A percentile compares a stretch with the other conserved stretches of the same genome.
Conservation (phyloP, 768 basidiomycete genomes). For the Favolaschia claudopus region DNA sequence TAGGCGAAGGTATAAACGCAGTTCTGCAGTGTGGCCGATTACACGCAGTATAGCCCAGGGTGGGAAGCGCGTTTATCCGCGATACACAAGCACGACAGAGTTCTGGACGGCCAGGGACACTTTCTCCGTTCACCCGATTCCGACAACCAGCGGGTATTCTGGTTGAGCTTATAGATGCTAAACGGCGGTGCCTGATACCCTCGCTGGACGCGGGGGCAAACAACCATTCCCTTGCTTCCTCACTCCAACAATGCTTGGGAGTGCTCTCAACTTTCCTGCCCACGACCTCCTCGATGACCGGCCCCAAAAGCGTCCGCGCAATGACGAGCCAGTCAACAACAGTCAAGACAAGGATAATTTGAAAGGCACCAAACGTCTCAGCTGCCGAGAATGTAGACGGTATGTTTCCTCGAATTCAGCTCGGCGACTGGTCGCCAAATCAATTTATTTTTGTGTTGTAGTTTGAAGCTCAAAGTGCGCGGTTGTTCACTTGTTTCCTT, state of each 20-base stretch:
- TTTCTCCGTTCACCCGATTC: neutral
- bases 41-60: constrained; percentile 9
- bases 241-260: constrained; percentile 27
- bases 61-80: constrained; percentile 8
- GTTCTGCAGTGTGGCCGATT: too few relatives aligned
- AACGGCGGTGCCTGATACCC: constrained; percentile 13
- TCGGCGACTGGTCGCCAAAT: too few relatives aligned
- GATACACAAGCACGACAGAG: too few relatives aligned
- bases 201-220: constrained; percentile 4
- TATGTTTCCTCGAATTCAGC: constrained; percentile 31
- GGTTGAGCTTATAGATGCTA: constrained; percentile 13
- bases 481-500: constrained; percentile 1
- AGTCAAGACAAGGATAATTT: constrained; percentile 50
- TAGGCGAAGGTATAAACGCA: too few relatives aligned
- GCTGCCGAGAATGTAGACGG: constrained; percentile 62
- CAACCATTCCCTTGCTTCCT: constrained; percentile 14
- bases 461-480: constrained; percentile 58
- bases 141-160: constrained; percentile 5
- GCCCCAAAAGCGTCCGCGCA: constrained; percentile 44
- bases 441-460: too few relatives aligned
- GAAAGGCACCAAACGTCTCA: constrained; percentile 52
- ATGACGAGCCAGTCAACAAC: constrained; percentile 27
- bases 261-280: constrained; percentile 24
- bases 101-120: too few relatives aligned
- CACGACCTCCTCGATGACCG: constrained; percentile 35